These are phyloP conservation scores for Fagopyrum homotropicum DNA, from an alignment of 148 eudicot genomes.

Conservation along the genomic window DNA sequence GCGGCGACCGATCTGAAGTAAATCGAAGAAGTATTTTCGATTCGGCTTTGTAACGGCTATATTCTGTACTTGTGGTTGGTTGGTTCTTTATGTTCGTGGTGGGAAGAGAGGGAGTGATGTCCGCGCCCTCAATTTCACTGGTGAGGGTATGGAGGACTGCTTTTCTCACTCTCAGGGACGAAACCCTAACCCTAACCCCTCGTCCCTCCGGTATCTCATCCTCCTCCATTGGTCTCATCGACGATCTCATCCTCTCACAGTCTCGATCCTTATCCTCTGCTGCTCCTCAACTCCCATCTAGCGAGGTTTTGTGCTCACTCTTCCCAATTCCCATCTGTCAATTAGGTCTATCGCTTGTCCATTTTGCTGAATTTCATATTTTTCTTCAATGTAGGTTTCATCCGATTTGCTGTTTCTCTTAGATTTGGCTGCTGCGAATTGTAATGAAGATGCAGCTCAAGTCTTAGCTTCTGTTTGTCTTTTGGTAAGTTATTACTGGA, in stretches of 20 bases:
- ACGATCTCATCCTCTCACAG: conserved; percentile 52
- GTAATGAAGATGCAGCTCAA: conserved; percentile 29
- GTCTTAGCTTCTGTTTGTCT: conserved; percentile 37
- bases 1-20: neutral
- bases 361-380: neutral
- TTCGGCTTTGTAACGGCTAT: neutral
- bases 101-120: neutral
- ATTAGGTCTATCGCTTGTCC: neutral
- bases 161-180: conserved; percentile 79
- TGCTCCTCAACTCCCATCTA: conserved; percentile 47
- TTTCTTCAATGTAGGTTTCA: conserved; percentile 34
- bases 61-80: neutral
- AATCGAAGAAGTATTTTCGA: neutral
- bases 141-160: conserved; percentile 80
- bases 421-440: conserved; percentile 39
- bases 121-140: conserved; percentile 20
- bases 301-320: conserved; percentile 36
- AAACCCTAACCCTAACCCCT: conserved; percentile 37
- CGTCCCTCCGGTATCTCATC: conserved; percentile 20
- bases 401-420: conserved; percentile 60
- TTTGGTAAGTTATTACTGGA: conserved; percentile 31
- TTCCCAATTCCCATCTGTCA: neutral
- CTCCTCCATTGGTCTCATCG: conserved; percentile 35
- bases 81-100: neutral
- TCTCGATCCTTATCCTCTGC: conserved; percentile 44